Conservation (phyloP, 2,329 filamentous ascomycete species). For the Furcasterigmium sp. region DNA sequence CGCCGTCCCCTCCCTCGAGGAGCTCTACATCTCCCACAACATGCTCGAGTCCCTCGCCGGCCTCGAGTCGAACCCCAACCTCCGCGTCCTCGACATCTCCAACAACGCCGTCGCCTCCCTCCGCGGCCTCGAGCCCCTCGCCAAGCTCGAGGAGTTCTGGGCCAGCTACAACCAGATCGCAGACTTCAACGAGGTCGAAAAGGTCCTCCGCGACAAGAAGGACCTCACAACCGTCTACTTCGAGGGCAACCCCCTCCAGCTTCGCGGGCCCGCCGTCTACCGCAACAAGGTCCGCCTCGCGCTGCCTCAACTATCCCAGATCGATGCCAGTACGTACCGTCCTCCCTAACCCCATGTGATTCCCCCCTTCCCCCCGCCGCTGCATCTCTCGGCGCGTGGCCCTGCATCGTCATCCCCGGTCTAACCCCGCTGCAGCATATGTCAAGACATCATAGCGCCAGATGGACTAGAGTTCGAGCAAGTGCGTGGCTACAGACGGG, state of each 20-base stretch:
- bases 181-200: conserved; percentile 80
- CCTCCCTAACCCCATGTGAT: neutral
- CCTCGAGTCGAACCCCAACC: conserved; percentile 58
- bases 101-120: conserved; percentile 80
- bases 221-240: conserved; percentile 88
- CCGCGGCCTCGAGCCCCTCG: conserved; percentile 62
- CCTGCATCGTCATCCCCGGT: too few species aligned
- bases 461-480: neutral
- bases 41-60: conserved; percentile 73
- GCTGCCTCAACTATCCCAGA: conserved; percentile 83
- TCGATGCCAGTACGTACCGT: conserved; percentile 86
- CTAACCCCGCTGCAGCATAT: conserved; percentile 10
- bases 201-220: conserved; percentile 71
- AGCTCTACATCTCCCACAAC: conserved; percentile 95
- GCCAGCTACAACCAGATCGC: conserved; percentile 80
- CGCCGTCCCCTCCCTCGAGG: conserved; percentile 72
- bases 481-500: neutral
- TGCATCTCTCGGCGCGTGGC: too few species aligned
- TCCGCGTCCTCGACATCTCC: conserved; percentile 82
- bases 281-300: conserved; percentile 88
- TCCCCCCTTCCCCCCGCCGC: neutral
- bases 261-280: conserved; percentile 74
- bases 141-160: conserved; percentile 84
- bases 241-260: conserved; percentile 88
- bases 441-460: conserved; percentile 9